Evolutionary conservation across 164 flowering plant species (phyloP), one percentile per base, ranked within the genome.

Genomic region (Sedum album): DNA sequence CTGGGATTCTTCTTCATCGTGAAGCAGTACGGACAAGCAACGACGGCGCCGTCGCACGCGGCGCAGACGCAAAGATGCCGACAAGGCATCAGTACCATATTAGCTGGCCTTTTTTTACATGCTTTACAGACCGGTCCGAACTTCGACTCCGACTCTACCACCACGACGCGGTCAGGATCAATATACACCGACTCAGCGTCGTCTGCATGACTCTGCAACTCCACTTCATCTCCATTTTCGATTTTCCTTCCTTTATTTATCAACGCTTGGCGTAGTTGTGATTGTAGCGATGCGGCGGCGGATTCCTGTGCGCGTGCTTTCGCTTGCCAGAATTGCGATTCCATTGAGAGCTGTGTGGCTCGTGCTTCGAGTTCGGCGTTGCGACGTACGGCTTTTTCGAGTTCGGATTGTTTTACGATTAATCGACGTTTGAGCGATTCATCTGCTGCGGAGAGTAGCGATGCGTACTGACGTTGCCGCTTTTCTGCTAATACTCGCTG

Each of bases 231-330:
- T 57, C 33, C 60, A 25, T 2, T 15, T 8, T 14, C 48, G 20
- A 7, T 44, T 57, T 5, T 57, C 28, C 33, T 30, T 13, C 33
- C 77, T 17, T 77, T 74, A 66, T 61, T 68, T 66, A 75, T 66
- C 20, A 85, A 78, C n/a, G 86, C 94, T 70, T 85, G 86, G 26
- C 85, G 93, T 31, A 91, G 68, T 73, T 88, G 93, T n/a, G 83
- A 82, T 68, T 91, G 91, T 2, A 91, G 76, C 0, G 86, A 25
- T 30, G 82, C 89, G 1, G 86, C 97, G 13, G 86, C 68, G 1
- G 81, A 83, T 65, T 89, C 96, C 64, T 89, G 89, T 0, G 84
- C 79, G 46, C 84, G 65, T n/a, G n/a, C n/a, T n/a, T n/a, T n/a
- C n/a, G n/a, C n/a, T n/a, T n/a, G n/a, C n/a, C n/a, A n/a, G n/a